Evolutionary conservation across 352 stramenopile genomes (phyloP), one percentile per base, ranked within the genome.

Genomic region (Pythium vanterpoolii): DNA sequence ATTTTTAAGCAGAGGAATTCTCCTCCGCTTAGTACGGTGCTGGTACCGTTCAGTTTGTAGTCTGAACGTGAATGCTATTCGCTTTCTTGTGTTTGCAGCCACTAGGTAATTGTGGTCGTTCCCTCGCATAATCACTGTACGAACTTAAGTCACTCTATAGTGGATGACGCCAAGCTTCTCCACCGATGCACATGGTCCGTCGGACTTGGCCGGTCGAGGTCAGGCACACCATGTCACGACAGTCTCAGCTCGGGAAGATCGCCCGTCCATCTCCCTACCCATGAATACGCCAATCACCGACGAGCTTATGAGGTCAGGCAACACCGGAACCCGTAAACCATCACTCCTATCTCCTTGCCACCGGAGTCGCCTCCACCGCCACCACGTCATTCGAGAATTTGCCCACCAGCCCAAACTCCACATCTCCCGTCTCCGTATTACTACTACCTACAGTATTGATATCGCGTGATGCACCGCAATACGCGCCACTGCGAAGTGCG

Each of bases 401-500:
- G 50, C 50, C 16, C 27, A 14, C 24, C 10, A 40, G 16, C 36
- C 9, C 36, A 40, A 38, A 46, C 31, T 18, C 33, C 49, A 56
- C n/a, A 7, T 9, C n/a, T n/a, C n/a, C n/a, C n/a, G n/a, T n/a
- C n/a, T n/a, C n/a, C n/a, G 38, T 18, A 44, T 6, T 18, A n/a
- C 8, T 18, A 19, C 7, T 5, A 44, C 16, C 38, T n/a, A 44
- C 38, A 5, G 7, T 23, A 18, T 44, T 44, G 38, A 44, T 6
- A 14, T 39, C 33, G 27, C 34, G 16, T 9, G 8, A 65, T 55
- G 50, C 58, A 65, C 26, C 48, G 50, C 48, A 65, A 55, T 49
- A 65, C 46, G 36, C 58, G 50, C 48, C 58, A 60, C 43, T 60
- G 43, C 43, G 49, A 65, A 33, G 33, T 60, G 14, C 69, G 72